phyloP scores from a whole-genome alignment of 2,329 filamentous ascomycete species.

The Trichoderma cornu-damae region DNA sequence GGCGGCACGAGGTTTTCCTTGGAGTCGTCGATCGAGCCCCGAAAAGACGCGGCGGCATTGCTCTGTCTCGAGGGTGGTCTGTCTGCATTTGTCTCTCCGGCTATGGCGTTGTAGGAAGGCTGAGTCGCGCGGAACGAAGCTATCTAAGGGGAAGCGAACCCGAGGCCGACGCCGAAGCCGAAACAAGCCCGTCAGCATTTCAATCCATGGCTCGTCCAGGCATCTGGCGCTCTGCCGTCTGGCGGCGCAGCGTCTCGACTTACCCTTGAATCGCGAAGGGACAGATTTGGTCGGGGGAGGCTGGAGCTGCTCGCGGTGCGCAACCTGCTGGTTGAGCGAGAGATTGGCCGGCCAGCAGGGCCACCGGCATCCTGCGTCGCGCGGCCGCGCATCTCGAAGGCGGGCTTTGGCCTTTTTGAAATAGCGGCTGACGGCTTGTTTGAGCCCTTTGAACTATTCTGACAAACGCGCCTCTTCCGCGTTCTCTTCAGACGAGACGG shows the following conservation, averaged over 20 bases:
- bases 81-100: conserved; percentile 41
- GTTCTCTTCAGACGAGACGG: too few species aligned
- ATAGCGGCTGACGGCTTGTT: not conserved
- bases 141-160: conserved; percentile 36
- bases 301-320: conserved; percentile 34
- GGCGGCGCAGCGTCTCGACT: too few species aligned
- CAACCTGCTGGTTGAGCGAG: conserved; percentile 31
- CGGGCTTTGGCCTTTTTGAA: not conserved
- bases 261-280: conserved; percentile 37
- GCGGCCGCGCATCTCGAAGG: conserved; percentile 31
- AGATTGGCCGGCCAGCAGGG: conserved; percentile 28
- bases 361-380: conserved; percentile 33
- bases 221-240: too few species aligned
- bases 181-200: not conserved
- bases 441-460: not conserved
- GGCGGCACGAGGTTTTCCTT: conserved; percentile 57
- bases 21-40: conserved; percentile 51
- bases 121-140: conserved; percentile 48
- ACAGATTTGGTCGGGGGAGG: conserved; percentile 34
- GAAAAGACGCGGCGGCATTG: conserved; percentile 37
- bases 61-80: conserved; percentile 41
- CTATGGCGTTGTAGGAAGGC: conserved; percentile 56
- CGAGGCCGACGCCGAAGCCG: too few species aligned
- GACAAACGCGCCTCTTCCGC: conserved; percentile 7
- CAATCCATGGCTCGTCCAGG: too few species aligned